Conservation (phyloP, 202 grass and related monocot species). For the Alloteropsis angusta region DNA sequence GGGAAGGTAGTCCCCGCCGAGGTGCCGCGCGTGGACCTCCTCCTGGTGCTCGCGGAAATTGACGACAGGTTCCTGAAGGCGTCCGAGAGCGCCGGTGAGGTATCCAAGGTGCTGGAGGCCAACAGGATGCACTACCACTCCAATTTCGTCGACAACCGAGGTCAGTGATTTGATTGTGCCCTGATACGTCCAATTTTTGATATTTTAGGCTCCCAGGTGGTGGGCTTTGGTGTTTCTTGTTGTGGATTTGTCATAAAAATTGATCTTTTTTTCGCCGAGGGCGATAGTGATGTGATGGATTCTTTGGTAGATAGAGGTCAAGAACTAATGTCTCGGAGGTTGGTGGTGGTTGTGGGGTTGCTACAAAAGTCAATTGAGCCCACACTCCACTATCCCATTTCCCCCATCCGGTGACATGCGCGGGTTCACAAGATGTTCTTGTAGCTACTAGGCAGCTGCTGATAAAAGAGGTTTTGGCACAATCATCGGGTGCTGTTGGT, state of each 20-base stretch:
- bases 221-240: neutral
- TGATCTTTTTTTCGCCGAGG: conserved; percentile 7
- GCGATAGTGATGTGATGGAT: conserved; percentile 36
- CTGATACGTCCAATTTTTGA: conserved; percentile 17
- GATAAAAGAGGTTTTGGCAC: neutral
- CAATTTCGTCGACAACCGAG: conserved; percentile 82
- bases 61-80: conserved; percentile 80
- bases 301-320: conserved; percentile 26
- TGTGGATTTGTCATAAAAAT: conserved; percentile 2
- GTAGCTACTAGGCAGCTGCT: conserved; percentile 14
- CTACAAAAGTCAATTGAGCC: conserved; percentile 6
- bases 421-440: neutral
- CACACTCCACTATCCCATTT: conserved; percentile 21
- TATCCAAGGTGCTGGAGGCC: conserved; percentile 90
- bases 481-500: neutral
- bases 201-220: conserved; percentile 7
- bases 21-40: conserved; percentile 40
- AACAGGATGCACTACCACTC: conserved; percentile 99
- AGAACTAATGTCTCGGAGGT: conserved; percentile 8
- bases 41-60: conserved; percentile 61
- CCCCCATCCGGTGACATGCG: neutral
- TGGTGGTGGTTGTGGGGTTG: conserved; percentile 26
- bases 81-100: conserved; percentile 69
- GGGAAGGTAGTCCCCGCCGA: conserved; percentile 48
- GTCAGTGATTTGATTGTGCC: conserved; percentile 36